Evolutionary conservation across 192 early-diverging fungal genomes (phyloP), one percentile per base, ranked within the genome.

Genomic region (Podila epicladia): DNA sequence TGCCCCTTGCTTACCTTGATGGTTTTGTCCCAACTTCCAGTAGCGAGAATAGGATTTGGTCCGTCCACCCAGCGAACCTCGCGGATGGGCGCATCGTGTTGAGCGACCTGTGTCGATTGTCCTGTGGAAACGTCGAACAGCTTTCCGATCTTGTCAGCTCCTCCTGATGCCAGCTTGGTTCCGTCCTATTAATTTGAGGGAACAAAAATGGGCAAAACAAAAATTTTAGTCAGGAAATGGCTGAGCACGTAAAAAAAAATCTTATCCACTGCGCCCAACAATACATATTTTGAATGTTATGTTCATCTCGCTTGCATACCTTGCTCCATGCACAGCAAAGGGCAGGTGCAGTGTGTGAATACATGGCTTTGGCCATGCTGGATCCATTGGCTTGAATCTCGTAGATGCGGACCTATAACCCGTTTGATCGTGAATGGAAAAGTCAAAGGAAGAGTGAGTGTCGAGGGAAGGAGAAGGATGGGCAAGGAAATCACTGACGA

Each of bases 21-120:
- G 12, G 94, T 96, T 83, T 98, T 98, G 84, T 99, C 97, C 97
- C 96, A 99, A 63, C 93, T 92, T 32, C 94, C 97, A 11, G 97
- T 98, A 3, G 92, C 94, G 29, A 97, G 51, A 50, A 97, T 90
- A 4, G 77, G 77, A 35, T 87, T 85, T 51, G 74, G 77, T 73
- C 74, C 87, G 64, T 70, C 60, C 9, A 97, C 88, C 73, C 90
- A 97, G 63, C 89, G 87, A 37, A 93, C 88, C 73, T 91, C 91
- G 71, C 89, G 88, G 80, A 99, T 96, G 50, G 96, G 91, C n/a
- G 86, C 94, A 62, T 96, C 96, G 82, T 99, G 97, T 62, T 90
- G 88, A 24, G 95, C 96, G 55, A 99, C 90, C 82, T 95, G 94
- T 13, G 75, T 85, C 5, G 93, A 86, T 76, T 96, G 95, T 45